These are phyloP conservation scores for Gliomastix tumulicola DNA, from an alignment of 2,329 filamentous ascomycete genomes.

Conservation along the genomic window DNA sequence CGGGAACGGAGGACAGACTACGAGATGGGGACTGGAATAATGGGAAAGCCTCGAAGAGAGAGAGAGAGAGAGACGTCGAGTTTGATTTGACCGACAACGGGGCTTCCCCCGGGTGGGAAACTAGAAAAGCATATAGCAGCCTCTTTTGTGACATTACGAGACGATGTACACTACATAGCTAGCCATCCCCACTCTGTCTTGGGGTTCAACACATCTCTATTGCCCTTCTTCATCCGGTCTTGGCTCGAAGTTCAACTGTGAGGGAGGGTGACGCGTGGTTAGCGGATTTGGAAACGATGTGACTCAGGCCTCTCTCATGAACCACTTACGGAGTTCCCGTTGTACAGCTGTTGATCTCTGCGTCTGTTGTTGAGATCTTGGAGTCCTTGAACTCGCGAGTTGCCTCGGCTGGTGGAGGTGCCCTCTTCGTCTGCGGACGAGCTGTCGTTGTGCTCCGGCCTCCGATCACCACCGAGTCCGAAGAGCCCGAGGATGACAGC, in stretches of 20 bases:
- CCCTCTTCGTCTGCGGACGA: background rate
- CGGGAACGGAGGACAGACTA: too few species aligned
- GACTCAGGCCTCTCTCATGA: background rate
- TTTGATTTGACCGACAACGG: too few species aligned
- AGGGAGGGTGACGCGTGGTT: background rate
- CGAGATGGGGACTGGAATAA: too few species aligned
- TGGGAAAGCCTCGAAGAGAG: too few species aligned
- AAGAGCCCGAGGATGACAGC: slow-evolving; percentile 25
- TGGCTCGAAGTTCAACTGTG: slow-evolving; percentile 63
- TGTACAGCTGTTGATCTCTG: slow-evolving; percentile 70
- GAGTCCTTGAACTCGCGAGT: slow-evolving; percentile 15
- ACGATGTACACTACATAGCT: slow-evolving; percentile 4
- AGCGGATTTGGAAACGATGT: background rate
- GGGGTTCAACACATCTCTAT: slow-evolving; percentile 5
- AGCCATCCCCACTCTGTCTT: slow-evolving; percentile 14
- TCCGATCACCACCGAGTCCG: slow-evolving; percentile 12
- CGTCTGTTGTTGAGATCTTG: slow-evolving; percentile 44
- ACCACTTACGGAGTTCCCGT: slow-evolving; percentile 76
- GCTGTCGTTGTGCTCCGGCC: background rate
- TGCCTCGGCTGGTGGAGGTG: background rate
- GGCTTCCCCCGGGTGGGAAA: too few species aligned
- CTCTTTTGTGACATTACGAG: background rate
- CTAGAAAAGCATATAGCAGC: too few species aligned
- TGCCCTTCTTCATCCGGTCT: slow-evolving; percentile 51
- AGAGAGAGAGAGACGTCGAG: too few species aligned